phyloP scores from a whole-genome alignment of 148 eudicot species.

The Bassia scoparia region DNA sequence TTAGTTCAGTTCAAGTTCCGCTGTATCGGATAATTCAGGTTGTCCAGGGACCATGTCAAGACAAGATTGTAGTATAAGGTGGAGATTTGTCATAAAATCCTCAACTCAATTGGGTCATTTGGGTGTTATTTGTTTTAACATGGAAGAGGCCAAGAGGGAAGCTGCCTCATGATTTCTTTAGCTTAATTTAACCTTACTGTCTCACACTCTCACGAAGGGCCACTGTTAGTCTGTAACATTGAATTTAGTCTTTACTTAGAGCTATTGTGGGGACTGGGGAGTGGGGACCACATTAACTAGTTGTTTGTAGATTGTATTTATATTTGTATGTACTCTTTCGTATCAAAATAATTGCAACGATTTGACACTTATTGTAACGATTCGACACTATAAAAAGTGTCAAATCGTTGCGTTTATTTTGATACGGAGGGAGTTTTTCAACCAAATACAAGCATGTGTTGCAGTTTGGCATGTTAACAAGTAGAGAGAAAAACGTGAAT shows the following conservation, averaged over 20 bases:
- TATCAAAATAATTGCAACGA: too few species aligned
- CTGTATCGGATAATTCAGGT: too few species aligned
- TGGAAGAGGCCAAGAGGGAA: background rate
- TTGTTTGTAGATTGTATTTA: background rate
- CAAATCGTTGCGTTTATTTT: too few species aligned
- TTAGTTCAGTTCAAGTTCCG: too few species aligned
- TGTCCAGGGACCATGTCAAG: too few species aligned
- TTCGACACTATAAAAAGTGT: too few species aligned
- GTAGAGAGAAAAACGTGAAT: too few species aligned
- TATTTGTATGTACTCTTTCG: too few species aligned
- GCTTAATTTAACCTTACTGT: conserved; percentile 1
- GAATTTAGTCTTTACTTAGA: conserved; percentile 1
- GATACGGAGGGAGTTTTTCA: too few species aligned
- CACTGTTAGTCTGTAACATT: background rate
- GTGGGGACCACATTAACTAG: background rate
- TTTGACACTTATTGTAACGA: too few species aligned
- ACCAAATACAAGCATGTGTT: too few species aligned
- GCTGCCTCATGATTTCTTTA: conserved; percentile 7
- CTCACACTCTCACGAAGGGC: background rate
- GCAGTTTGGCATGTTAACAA: too few species aligned
- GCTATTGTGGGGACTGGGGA: background rate
- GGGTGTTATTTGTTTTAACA: background rate
- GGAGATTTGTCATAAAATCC: background rate
- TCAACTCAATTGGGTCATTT: background rate
- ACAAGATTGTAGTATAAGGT: background rate